Percentiles rank a stretch among this genome's conserved stretches.
phyloP scores from a whole-genome alignment of 805 yeast genomes.

The Lipomyces chichibuensis region DNA sequence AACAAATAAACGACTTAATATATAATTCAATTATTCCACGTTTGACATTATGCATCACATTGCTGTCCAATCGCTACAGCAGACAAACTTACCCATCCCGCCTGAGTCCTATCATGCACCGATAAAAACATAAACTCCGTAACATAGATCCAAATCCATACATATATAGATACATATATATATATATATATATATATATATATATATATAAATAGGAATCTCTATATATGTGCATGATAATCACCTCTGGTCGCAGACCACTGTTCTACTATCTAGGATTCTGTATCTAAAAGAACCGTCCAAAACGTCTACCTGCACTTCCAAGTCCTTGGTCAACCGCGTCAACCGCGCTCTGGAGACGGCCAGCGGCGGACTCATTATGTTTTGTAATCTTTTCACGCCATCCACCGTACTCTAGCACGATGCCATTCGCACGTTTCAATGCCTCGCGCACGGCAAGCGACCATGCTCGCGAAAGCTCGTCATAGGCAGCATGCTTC shows the following conservation, averaged over 20 bases:
- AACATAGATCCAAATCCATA: slow-evolving; percentile 3
- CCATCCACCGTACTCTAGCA: slow-evolving; percentile 48
- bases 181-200: slow-evolving; percentile 3
- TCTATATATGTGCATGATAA: neutral
- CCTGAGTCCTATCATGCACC: neutral
- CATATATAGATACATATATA: neutral
- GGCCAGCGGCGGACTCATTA: slow-evolving; percentile 50
- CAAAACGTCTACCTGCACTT: slow-evolving; percentile 9
- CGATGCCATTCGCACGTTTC: slow-evolving; percentile 47
- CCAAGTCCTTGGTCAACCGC: slow-evolving; percentile 30
- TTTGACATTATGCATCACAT: neutral
- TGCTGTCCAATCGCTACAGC: neutral
- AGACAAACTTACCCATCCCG: neutral
- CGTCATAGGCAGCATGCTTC: slow-evolving; percentile 60
- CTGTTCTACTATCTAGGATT: neutral
- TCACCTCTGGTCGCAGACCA: neutral
- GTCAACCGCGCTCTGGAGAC: slow-evolving; percentile 52
- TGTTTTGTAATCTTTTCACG: slow-evolving; percentile 50
- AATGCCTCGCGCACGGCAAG: slow-evolving; percentile 49
- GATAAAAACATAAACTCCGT: neutral
- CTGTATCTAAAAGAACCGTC: slow-evolving; percentile 15
- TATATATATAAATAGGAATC: neutral
- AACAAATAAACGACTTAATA: neutral
- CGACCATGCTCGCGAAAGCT: slow-evolving; percentile 62
- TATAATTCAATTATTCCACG: neutral